Conservation (phyloP, 2,329 filamentous ascomycete genomes). For the Alternaria hordeiaustralica region DNA sequence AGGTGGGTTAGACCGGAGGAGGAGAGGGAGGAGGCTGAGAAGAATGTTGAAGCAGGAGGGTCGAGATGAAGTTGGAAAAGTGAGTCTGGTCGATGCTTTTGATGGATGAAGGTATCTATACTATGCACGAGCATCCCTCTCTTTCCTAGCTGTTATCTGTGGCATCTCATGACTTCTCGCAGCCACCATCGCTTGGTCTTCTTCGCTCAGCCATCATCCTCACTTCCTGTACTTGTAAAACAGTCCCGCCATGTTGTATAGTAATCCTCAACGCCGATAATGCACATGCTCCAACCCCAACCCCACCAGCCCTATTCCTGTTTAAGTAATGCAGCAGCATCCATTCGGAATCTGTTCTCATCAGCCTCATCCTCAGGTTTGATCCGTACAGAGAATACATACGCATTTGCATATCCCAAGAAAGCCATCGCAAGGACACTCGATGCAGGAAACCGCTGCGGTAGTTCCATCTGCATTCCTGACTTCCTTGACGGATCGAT, state of each 20-base stretch:
- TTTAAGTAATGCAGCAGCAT: constrained; percentile 33
- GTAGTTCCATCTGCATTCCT: constrained; percentile 19
- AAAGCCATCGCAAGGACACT: constrained; percentile 36
- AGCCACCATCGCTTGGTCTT: not conserved
- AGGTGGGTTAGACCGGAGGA: constrained; percentile 62
- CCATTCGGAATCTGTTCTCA: constrained; percentile 33
- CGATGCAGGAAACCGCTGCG: constrained; percentile 21
- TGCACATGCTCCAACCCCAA: not conserved
- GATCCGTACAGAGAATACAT: too few relatives aligned
- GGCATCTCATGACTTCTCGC: not conserved
- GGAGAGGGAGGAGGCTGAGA: constrained; percentile 49
- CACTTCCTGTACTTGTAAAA: not conserved
- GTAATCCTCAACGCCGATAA: constrained; percentile 8
- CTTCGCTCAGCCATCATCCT: not conserved
- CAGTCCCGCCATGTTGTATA: not conserved
- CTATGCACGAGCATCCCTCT: not conserved
- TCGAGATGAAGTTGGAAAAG: not conserved
- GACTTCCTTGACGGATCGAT: constrained; percentile 25
- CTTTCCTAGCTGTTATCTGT: not conserved
- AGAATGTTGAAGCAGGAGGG: constrained; percentile 14
- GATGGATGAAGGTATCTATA: not conserved
- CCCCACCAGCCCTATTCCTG: not conserved
- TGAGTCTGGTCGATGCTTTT: not conserved
- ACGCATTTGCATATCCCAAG: constrained; percentile 32
- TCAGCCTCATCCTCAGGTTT: too few relatives aligned